phyloP scores from a whole-genome alignment of 352 stramenopile species.

The Globisporangium ultimum region DNA sequence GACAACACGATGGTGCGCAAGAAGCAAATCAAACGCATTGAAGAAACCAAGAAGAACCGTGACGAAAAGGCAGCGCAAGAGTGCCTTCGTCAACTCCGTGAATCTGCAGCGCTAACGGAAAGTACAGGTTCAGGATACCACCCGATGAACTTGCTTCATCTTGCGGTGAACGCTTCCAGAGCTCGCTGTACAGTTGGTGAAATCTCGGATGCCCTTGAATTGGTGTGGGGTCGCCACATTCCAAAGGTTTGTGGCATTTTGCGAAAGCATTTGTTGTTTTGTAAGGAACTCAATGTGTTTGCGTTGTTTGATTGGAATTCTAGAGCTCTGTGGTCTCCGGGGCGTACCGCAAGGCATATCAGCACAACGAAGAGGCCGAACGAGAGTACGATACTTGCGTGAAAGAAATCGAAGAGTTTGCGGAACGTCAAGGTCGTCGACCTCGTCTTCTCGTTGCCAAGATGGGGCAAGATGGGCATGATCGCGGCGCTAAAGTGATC shows the following conservation, averaged over 20 bases:
- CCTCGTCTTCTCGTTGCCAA: slow-evolving; percentile 96
- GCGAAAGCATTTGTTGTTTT: background rate
- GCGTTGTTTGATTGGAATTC: background rate
- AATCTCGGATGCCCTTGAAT: slow-evolving; percentile 93
- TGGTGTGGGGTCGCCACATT: slow-evolving; percentile 94
- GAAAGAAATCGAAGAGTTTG: slow-evolving; percentile 91
- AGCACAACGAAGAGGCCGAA: slow-evolving; percentile 57
- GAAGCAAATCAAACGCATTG: slow-evolving; percentile 86
- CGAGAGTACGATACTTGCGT: slow-evolving; percentile 90
- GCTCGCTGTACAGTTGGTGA: slow-evolving; percentile 93
- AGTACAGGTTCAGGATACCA: slow-evolving; percentile 80
- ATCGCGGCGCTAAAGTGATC: slow-evolving; percentile 97
- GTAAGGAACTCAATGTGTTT: background rate
- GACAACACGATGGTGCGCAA: slow-evolving; percentile 91
- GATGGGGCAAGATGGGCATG: slow-evolving; percentile 96
- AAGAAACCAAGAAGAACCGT: slow-evolving; percentile 84
- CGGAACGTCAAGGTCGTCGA: slow-evolving; percentile 87
- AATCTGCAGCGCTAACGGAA: slow-evolving; percentile 55
- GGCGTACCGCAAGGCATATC: slow-evolving; percentile 50
- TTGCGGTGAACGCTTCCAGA: slow-evolving; percentile 91
- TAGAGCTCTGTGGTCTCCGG: slow-evolving; percentile 57
- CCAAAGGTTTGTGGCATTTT: slow-evolving; percentile 38
- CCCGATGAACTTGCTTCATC: slow-evolving; percentile 92
- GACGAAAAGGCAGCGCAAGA: slow-evolving; percentile 76
- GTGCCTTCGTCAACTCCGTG: slow-evolving; percentile 34